Evolutionary conservation across 2,329 filamentous ascomycete species (phyloP).

Genomic region (Aspergillus udagawae): DNA sequence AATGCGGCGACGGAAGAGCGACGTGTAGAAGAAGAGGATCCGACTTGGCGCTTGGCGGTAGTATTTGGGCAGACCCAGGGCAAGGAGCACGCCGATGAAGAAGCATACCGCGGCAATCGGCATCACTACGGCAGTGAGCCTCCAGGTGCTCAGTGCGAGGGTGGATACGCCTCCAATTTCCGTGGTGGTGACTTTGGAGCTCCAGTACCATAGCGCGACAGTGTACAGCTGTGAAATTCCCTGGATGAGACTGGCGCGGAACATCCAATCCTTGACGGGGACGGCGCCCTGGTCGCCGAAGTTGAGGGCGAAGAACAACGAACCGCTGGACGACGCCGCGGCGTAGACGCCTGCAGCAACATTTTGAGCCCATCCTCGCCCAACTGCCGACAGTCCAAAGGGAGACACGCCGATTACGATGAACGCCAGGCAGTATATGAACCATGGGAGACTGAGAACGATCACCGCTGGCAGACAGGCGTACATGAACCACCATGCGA

Average conservation of each 20-base stretch:
- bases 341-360: constrained; percentile 59
- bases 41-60: constrained; percentile 61
- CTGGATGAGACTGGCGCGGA: constrained; percentile 62
- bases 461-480: constrained; percentile 54
- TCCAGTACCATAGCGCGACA: constrained; percentile 63
- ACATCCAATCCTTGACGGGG: constrained; percentile 60
- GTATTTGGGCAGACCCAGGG: constrained; percentile 59
- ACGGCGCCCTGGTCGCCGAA: constrained; percentile 61
- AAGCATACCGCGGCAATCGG: constrained; percentile 56
- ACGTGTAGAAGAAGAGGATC: constrained; percentile 61
- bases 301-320: constrained; percentile 63
- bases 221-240: constrained; percentile 64
- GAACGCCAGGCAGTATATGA: constrained; percentile 60
- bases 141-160: neutral
- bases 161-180: neutral
- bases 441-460: constrained; percentile 55
- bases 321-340: constrained; percentile 57
- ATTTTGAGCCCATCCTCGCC: constrained; percentile 53
- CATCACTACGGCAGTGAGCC: constrained; percentile 49
- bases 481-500: constrained; percentile 61
- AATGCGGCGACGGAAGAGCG: constrained; percentile 58
- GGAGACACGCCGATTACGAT: constrained; percentile 58
- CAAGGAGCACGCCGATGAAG: constrained; percentile 51
- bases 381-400: constrained; percentile 37
- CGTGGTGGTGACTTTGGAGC: constrained; percentile 47